Base-by-base conservation (phyloP, 2,329 filamentous ascomycete genomes). In the Orbilia oligospora region DNA sequence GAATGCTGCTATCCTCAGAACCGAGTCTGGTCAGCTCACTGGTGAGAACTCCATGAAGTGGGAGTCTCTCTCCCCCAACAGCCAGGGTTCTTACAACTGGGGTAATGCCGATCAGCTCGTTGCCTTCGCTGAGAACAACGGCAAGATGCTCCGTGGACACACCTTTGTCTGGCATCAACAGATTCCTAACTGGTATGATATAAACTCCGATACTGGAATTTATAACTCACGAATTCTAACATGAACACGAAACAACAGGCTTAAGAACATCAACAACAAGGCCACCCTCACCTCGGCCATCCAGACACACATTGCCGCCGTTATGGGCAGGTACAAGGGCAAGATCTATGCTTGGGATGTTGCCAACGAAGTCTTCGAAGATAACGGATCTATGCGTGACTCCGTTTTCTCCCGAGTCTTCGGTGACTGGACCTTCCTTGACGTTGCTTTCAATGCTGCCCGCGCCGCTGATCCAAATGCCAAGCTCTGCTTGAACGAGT, bases 401-500 rank as follows among this genome's bases (percentile, higher is more conserved):
- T 88, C 87, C 9, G 89, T 92, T 81, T 93, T 92, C 85, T 91
- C 86, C 81, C 87, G 88, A 27, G 88, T 93, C 1, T 87, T 93
- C 3, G 91, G 91, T 53, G 90, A 92, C 84, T 78, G 61, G 63
- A 88, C 88, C 83, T 93, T 91, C 82, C 89, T 93, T 67, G 86
- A 86, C 22, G 91, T 92, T 81, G 91, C 91, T 41, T 93, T 93
- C 85, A 86, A 88, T 66, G 89, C 91, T 10, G 91, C 92, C 20
- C 88, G 88, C 65, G 86, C 86, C 8, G 91, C 90, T 14, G 91
- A 93, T 83, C 90, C 91, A 1, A 82, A 84, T 71, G 90, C 90
- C 1, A 91, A 91, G 84, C 86, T 93, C 46, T 94, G 92, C 86
- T 92, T 93, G 85, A 94, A 93, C 84, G 91, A 93, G 75, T 78